These are phyloP conservation scores for Trifolium pratense DNA, from an alignment of 306 rosid species.

Conservation along the genomic window DNA sequence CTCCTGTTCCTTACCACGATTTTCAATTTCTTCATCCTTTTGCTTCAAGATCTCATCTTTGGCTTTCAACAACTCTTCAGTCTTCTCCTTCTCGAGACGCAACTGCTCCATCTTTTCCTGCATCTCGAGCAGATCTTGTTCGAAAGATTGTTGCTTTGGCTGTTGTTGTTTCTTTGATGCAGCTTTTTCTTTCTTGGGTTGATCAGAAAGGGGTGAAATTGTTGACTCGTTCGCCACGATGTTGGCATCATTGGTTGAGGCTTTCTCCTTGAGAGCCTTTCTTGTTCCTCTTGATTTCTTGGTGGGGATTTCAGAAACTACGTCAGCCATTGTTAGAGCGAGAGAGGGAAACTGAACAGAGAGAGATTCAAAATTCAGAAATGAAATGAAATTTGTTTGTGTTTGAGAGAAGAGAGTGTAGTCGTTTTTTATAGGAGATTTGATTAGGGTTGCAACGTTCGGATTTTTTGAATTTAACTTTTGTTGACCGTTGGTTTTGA, in stretches of 20 bases:
- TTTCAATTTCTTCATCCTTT: constrained; percentile 76
- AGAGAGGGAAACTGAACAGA: not conserved
- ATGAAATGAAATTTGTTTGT: not conserved
- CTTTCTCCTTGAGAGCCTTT: constrained; percentile 73
- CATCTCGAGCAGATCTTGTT: constrained; percentile 79
- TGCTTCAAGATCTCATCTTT: constrained; percentile 74
- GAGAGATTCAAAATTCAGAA: constrained; percentile 21
- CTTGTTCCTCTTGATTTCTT: constrained; percentile 64
- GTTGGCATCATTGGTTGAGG: constrained; percentile 46
- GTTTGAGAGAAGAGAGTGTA: not conserved
- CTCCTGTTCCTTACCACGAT: constrained; percentile 61
- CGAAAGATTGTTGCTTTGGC: constrained; percentile 56
- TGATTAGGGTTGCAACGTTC: constrained; percentile 54
- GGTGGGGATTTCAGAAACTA: constrained; percentile 42
- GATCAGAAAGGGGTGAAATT: constrained; percentile 18
- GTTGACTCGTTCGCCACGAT: constrained; percentile 32
- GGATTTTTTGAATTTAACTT: constrained; percentile 49
- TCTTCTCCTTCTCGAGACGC: constrained; percentile 80
- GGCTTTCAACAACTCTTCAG: constrained; percentile 75
- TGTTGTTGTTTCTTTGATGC: constrained; percentile 59
- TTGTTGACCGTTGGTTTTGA: constrained; percentile 48
- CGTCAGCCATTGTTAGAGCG: constrained; percentile 59
- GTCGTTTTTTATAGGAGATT: constrained; percentile 41
- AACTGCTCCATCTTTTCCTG: constrained; percentile 68
- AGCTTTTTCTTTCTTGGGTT: constrained; percentile 51